phyloP scores from a whole-genome alignment of 805 yeast species.

The Kluyveromyces aestuarii region DNA sequence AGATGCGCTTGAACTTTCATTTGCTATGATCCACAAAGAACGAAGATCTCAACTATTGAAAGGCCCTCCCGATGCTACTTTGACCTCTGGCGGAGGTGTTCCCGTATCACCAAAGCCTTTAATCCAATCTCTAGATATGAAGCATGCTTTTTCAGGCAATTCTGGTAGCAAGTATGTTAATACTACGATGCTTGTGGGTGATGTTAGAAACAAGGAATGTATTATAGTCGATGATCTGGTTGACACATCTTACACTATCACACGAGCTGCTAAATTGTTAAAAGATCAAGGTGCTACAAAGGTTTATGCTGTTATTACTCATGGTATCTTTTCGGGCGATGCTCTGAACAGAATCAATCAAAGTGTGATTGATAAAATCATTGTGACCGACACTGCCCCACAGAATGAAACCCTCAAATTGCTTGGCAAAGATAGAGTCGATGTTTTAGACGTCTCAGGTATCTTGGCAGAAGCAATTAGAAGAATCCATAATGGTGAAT shows the following conservation, averaged over 20 bases:
- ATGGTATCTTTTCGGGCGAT: constrained; percentile 88
- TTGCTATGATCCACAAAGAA: constrained; percentile 94
- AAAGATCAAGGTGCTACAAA: constrained; percentile 88
- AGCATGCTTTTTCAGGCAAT: constrained; percentile 17
- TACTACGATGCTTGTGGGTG: constrained; percentile 94
- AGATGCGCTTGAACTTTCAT: constrained; percentile 76
- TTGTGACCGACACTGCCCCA: constrained; percentile 88
- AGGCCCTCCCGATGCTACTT: constrained; percentile 28
- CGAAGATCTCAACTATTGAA: constrained; percentile 43
- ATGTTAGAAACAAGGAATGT: constrained; percentile 77
- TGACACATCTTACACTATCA: constrained; percentile 87
- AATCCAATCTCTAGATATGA: constrained; percentile 11
- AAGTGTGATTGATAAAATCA: constrained; percentile 70
- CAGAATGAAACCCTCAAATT: constrained; percentile 50
- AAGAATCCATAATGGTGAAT: constrained; percentile 94
- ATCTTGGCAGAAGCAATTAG: constrained; percentile 92
- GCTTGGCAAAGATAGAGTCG: constrained; percentile 50
- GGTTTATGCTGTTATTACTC: constrained; percentile 84
- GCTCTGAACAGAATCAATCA: constrained; percentile 63
- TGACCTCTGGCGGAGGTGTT: constrained; percentile 21
- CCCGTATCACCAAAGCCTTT: constrained; percentile 15
- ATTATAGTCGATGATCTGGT: constrained; percentile 89
- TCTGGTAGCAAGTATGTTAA: constrained; percentile 37
- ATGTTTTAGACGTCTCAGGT: constrained; percentile 78
- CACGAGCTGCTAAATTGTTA: constrained; percentile 83